Conservation (phyloP, 176 grass and related monocot genomes). For the Olyra latifolia region DNA sequence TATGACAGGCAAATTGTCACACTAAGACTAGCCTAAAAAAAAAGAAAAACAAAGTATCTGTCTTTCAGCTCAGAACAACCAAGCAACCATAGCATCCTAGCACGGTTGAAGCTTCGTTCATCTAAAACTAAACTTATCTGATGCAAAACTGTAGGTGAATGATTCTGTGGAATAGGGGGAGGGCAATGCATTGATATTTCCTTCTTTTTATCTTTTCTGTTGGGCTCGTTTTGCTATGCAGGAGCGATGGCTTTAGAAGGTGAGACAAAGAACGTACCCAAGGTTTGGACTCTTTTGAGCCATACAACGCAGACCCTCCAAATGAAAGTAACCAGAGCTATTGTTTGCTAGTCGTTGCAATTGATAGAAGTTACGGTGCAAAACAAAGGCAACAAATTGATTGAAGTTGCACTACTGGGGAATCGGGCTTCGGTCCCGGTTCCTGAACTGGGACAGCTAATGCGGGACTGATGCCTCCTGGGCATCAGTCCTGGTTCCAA, state of each 20-base stretch:
- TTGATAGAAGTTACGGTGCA: constrained; percentile 49
- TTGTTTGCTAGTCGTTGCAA: constrained; percentile 44
- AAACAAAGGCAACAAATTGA: constrained; percentile 56
- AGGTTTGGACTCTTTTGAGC: constrained; percentile 41
- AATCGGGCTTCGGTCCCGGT: too few relatives aligned
- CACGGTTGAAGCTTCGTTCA: too few relatives aligned
- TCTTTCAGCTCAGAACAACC: too few relatives aligned
- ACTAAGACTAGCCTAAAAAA: too few relatives aligned
- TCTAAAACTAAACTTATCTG: background rate
- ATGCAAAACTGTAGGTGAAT: background rate
- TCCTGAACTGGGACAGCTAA: too few relatives aligned
- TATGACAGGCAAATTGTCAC: too few relatives aligned
- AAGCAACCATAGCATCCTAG: too few relatives aligned
- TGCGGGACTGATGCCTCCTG: too few relatives aligned
- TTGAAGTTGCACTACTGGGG: too few relatives aligned
- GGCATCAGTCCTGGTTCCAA: too few relatives aligned
- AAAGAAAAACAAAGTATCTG: too few relatives aligned
- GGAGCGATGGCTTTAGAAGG: constrained; percentile 34
- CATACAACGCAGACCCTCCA: constrained; percentile 39
- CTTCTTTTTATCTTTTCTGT: constrained; percentile 47
- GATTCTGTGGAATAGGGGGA: background rate
- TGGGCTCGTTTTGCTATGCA: constrained; percentile 35
- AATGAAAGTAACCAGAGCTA: constrained; percentile 48
- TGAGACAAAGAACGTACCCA: constrained; percentile 43
- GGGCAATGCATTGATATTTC: constrained; percentile 5